Percentiles rank a stretch among this genome's conserved stretches.
Conservation (phyloP, 2,329 filamentous ascomycete genomes). For the Neoscytalidium dimidiatum region DNA sequence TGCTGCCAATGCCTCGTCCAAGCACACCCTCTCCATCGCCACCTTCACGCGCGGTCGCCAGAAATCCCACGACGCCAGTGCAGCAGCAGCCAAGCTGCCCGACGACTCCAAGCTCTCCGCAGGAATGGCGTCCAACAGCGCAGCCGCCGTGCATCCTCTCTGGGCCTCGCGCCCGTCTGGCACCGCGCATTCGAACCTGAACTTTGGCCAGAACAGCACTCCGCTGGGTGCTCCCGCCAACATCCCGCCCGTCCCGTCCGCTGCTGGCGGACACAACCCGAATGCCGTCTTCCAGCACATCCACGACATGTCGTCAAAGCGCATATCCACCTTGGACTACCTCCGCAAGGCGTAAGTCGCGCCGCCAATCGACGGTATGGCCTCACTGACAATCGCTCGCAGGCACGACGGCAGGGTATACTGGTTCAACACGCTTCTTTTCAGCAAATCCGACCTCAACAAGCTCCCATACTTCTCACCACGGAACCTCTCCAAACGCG, state of each 20-base stretch:
- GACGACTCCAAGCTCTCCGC: background rate
- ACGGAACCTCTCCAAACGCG: constrained; percentile 82
- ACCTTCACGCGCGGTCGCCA: constrained; percentile 37
- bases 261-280: constrained; percentile 49
- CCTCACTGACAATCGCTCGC: constrained; percentile 18
- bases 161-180: constrained; percentile 14
- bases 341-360: constrained; percentile 79
- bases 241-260: constrained; percentile 27
- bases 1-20: constrained; percentile 28
- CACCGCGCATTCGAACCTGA: constrained; percentile 14
- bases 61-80: constrained; percentile 38
- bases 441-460: constrained; percentile 76
- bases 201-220: background rate
- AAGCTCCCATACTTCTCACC: constrained; percentile 84
- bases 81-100: constrained; percentile 15
- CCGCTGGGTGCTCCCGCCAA: constrained; percentile 5
- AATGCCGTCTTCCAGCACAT: constrained; percentile 66
- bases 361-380: background rate
- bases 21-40: constrained; percentile 40
- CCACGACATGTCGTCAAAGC: constrained; percentile 84
- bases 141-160: background rate
- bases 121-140: constrained; percentile 15
- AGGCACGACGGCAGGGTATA: constrained; percentile 93
- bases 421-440: constrained; percentile 97
- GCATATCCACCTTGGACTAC: constrained; percentile 93